Base-by-base conservation (phyloP, 2,329 filamentous ascomycete species). In the Microthyrium microscopicum region DNA sequence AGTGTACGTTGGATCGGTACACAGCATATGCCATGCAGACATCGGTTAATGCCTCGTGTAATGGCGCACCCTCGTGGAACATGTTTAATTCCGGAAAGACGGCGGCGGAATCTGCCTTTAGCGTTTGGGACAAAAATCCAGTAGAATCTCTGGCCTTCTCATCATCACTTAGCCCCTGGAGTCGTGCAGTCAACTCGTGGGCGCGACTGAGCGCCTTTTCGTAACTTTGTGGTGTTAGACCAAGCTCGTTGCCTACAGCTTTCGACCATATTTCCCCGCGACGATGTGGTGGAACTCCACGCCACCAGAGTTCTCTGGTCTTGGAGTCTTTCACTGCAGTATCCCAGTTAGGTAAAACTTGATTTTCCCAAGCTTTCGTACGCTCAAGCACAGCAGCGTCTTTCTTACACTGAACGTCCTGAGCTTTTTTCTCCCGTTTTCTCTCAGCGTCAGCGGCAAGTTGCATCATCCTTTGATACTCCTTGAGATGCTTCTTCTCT, bases 391-490 rank as follows among this genome's bases (percentile, higher is more conserved):
- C 61, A 17, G 68, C 57, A 21, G 67, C 60, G 35, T 64, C 62
- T 26, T 63, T 58, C 4, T 57, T 61, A 45, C 64, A 56, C 43
- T 63, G 61, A 38, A 65, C 61, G 38, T 64, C 63, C 41, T 65
- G 62, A 37, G 59, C 57, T 42, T 59, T 58, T 6, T 60, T 53
- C 6, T 55, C 56, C 39, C 57, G 59, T 36, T 61, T 60, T 45
- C 62, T 67, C 39, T 70, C 66, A 55, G 44, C 8, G 55, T 73
- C 70, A 26, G 66, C 59, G 19, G 70, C 65, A 28, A 64, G 41
- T 58, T 69, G 46, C 76, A 87, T 81, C 77, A 89, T 85, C 52
- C 68, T 73, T 55, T 85, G 76, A 49, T 85, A 89, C 50, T 89
- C 74, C 47, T 71, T 84, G 42, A 98, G 52, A 54, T 98, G 89